Evolutionary conservation across 805 yeast genomes (phyloP).

Genomic region (Myxozyma monticola): DNA sequence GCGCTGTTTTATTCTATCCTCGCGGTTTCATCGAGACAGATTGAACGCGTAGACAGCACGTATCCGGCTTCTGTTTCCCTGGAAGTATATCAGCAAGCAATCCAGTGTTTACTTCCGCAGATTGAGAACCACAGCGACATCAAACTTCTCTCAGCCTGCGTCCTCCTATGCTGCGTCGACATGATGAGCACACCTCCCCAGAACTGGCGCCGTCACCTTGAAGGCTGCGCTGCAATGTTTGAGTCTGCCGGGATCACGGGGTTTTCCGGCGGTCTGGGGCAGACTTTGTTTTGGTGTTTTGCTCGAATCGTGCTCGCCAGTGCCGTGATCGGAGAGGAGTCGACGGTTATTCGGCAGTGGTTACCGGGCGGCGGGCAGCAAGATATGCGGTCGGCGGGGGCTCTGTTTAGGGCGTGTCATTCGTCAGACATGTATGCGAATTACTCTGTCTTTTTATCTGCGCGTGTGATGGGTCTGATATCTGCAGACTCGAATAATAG

Average conservation of each 20-base stretch:
- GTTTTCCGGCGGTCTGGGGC: slow-evolving; percentile 39
- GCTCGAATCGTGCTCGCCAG: slow-evolving; percentile 46
- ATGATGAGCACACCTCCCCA: slow-evolving; percentile 44
- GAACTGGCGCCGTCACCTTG: slow-evolving; percentile 45
- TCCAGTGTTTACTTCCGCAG: slow-evolving; percentile 11
- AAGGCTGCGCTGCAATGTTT: slow-evolving; percentile 44
- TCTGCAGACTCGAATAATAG: slow-evolving; percentile 27
- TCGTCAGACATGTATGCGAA: slow-evolving; percentile 46
- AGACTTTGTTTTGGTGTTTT: slow-evolving; percentile 49
- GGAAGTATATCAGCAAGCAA: slow-evolving; percentile 25
- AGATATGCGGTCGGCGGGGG: background rate
- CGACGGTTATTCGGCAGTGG: slow-evolving; percentile 41
- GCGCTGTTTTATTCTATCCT: slow-evolving; percentile 38
- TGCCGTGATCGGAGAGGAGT: slow-evolving; percentile 42
- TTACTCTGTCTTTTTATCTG: slow-evolving; percentile 43
- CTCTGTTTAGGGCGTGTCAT: slow-evolving; percentile 22
- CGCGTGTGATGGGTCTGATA: slow-evolving; percentile 43
- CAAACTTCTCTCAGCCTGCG: slow-evolving; percentile 43
- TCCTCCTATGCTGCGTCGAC: slow-evolving; percentile 47
- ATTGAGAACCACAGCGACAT: slow-evolving; percentile 27
- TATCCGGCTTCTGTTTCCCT: slow-evolving; percentile 38
- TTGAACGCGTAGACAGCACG: slow-evolving; percentile 36
- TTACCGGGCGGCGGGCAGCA: slow-evolving; percentile 9
- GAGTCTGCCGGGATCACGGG: slow-evolving; percentile 45
- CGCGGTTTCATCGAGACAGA: slow-evolving; percentile 42